Evolutionary conservation across 129 eudicot species (phyloP).

Genomic region (Artemisia argyi): DNA sequence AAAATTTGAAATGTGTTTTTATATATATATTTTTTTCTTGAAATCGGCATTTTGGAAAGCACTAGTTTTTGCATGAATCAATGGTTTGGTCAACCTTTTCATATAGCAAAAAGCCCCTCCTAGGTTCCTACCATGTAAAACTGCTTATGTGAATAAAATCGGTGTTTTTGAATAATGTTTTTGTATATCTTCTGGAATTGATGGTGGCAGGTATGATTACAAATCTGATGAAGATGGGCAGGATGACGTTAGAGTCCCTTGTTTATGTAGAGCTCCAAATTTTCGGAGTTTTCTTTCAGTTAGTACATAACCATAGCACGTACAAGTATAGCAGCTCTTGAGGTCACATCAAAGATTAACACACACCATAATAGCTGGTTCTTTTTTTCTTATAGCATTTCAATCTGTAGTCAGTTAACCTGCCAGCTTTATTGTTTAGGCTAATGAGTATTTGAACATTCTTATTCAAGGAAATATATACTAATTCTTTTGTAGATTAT

Average conservation of each 20-base stretch:
- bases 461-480: neutral
- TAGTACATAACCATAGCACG: slow-evolving; percentile 25
- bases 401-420: slow-evolving; percentile 1
- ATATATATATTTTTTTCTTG: neutral
- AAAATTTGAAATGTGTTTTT: too few relatives aligned
- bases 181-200: neutral
- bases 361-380: slow-evolving; percentile 3
- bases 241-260: slow-evolving; percentile 82
- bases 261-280: slow-evolving; percentile 71
- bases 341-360: slow-evolving; percentile 1
- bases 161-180: neutral
- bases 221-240: slow-evolving; percentile 75
- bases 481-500: neutral
- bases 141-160: too few relatives aligned
- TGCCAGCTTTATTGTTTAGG: neutral
- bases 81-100: neutral
- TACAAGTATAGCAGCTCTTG: neutral
- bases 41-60: neutral
- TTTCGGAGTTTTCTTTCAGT: slow-evolving; percentile 77
- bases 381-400: slow-evolving; percentile 12
- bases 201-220: slow-evolving; percentile 77
- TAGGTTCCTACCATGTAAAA: too few relatives aligned
- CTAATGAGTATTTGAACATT: neutral
- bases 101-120: neutral
- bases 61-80: neutral